Conservation (phyloP, 2,329 filamentous ascomycete genomes). For the Sporothrix pseudoabietina region DNA sequence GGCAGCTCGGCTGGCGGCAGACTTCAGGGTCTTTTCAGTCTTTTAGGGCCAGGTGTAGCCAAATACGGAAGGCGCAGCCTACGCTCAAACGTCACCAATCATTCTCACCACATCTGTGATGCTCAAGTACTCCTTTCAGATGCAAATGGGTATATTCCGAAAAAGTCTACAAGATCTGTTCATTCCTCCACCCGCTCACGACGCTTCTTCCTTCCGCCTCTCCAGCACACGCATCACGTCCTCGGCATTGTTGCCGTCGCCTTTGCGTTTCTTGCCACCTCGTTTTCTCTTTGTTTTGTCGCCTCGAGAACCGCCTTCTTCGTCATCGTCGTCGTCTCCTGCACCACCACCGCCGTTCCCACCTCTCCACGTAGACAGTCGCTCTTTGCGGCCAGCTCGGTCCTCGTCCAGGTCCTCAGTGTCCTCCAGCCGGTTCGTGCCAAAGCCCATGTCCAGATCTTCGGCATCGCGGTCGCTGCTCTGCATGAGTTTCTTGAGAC, state of each 20-base stretch:
- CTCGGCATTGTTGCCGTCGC: conserved; percentile 73
- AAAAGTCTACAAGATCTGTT: not conserved
- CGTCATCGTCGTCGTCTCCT: conserved; percentile 50
- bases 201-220: conserved; percentile 49
- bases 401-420: conserved; percentile 77
- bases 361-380: conserved; percentile 63
- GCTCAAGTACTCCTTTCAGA: not conserved
- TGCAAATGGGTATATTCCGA: conserved; percentile 13
- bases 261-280: conserved; percentile 73
- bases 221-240: conserved; percentile 83
- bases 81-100: not conserved
- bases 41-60: not conserved
- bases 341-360: conserved; percentile 43
- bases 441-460: conserved; percentile 94
- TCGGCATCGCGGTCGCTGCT: conserved; percentile 77
- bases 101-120: not conserved
- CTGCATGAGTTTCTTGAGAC: conserved; percentile 73
- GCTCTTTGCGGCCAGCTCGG: conserved; percentile 58
- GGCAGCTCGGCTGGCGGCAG: conserved; percentile 1
- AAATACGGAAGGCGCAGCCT: not conserved
- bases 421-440: conserved; percentile 82
- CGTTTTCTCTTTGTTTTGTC: conserved; percentile 66
- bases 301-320: conserved; percentile 47
- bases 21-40: not conserved
- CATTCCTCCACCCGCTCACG: not conserved